phyloP scores from a whole-genome alignment of 225 moss, liverwort and hornwort species.

The Climacium dendroides region DNA sequence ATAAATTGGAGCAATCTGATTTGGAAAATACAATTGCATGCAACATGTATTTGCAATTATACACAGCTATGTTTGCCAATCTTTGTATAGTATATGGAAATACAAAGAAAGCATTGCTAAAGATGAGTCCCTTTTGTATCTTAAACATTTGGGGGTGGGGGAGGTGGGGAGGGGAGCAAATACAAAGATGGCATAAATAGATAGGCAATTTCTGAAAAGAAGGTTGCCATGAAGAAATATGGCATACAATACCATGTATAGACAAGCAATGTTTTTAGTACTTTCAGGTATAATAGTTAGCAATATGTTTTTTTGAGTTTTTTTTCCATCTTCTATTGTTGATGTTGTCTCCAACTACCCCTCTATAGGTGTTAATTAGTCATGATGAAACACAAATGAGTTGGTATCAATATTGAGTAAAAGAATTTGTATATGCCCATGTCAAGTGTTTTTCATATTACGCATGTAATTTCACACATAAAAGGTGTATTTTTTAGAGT shows the following conservation, averaged over 20 bases:
- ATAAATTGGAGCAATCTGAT: neutral
- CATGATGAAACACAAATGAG: neutral
- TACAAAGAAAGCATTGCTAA: neutral
- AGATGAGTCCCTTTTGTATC: neutral
- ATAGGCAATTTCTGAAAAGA: neutral
- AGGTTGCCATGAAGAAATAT: accelerated
- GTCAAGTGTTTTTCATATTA: accelerated
- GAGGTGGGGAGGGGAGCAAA: too few species aligned
- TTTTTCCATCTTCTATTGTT: neutral
- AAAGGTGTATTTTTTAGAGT: neutral
- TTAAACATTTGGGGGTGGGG: neutral
- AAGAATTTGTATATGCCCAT: neutral
- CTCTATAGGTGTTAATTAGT: neutral
- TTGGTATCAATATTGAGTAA: neutral
- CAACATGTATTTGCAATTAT: neutral
- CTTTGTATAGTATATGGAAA: neutral
- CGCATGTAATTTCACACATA: neutral
- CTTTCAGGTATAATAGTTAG: neutral
- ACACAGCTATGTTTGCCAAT: neutral
- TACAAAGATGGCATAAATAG: neutral
- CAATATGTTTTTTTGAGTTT: neutral
- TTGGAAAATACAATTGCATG: neutral
- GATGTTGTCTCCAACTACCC: accelerated
- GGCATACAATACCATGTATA: neutral
- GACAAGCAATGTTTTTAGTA: neutral